Conservation (phyloP, 2,329 filamentous ascomycete genomes). For the Didymella segeticola region DNA sequence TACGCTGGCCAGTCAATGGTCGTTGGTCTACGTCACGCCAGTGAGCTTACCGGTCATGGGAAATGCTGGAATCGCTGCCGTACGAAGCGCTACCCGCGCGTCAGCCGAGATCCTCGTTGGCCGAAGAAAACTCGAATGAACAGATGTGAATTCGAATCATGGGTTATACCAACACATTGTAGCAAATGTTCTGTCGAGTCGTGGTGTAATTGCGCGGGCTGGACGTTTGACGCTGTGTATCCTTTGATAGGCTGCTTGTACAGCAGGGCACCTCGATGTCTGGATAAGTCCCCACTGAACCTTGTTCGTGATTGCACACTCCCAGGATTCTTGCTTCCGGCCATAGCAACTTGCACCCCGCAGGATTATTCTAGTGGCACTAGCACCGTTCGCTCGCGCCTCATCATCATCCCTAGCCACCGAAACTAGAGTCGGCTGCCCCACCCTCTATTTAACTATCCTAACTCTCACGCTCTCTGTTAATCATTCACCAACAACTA, state of each 20-base stretch:
- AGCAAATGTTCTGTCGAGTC: slow-evolving; percentile 7
- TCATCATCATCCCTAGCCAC: slow-evolving; percentile 20
- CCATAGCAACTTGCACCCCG: slow-evolving; percentile 27
- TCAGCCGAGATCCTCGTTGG: slow-evolving; percentile 10
- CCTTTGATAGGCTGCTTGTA: slow-evolving; percentile 26
- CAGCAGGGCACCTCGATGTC: slow-evolving; percentile 11
- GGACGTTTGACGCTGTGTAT: slow-evolving; percentile 8
- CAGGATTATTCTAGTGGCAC: slow-evolving; percentile 23
- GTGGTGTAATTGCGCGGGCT: slow-evolving; percentile 24
- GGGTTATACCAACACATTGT: slow-evolving; percentile 1
- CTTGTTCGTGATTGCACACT: slow-evolving; percentile 8
- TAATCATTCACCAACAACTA: not conserved
- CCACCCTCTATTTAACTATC: slow-evolving; percentile 16
- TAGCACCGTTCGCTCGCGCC: slow-evolving; percentile 19
- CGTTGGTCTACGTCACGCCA: slow-evolving; percentile 17
- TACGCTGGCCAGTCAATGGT: slow-evolving; percentile 1
- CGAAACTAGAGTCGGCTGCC: slow-evolving; percentile 1
- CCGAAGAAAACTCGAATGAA: slow-evolving; percentile 22
- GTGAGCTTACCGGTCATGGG: slow-evolving; percentile 6
- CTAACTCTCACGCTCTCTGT: not conserved
- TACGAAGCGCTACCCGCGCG: slow-evolving; percentile 15
- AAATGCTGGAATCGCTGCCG: slow-evolving; percentile 3
- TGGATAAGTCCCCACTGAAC: slow-evolving; percentile 1
- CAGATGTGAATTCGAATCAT: not conserved
- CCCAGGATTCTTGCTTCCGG: slow-evolving; percentile 23